Conservation (phyloP, 345 rosid genomes). For the Pseudoturritis turrita region DNA sequence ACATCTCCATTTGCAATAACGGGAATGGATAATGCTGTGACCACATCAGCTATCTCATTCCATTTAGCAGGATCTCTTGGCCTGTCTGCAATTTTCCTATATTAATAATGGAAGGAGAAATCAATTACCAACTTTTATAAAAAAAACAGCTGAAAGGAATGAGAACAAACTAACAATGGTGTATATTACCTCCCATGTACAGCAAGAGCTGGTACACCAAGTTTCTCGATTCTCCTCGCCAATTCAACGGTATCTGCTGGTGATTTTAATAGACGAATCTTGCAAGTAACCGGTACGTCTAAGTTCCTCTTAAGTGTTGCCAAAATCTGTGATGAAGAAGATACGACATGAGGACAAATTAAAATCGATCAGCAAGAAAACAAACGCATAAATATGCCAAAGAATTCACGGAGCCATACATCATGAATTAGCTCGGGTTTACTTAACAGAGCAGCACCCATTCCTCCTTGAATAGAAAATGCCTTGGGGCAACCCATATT, state of each 20-base stretch:
- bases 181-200: conserved; percentile 82
- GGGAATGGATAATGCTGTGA: conserved; percentile 78
- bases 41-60: conserved; percentile 81
- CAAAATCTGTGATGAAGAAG: conserved; percentile 52
- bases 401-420: conserved; percentile 38
- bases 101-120: conserved; percentile 15
- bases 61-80: conserved; percentile 97
- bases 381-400: background rate
- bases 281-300: conserved; percentile 79
- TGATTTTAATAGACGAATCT: conserved; percentile 73
- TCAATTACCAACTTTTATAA: background rate
- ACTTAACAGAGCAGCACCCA: conserved; percentile 90
- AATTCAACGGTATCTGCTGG: conserved; percentile 83
- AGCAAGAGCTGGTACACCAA: conserved; percentile 91
- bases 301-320: conserved; percentile 81
- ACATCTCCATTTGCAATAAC: conserved; percentile 96
- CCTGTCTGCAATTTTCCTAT: conserved; percentile 77
- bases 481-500: conserved; percentile 98
- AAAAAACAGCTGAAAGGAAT: background rate
- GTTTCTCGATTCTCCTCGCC: conserved; percentile 84
- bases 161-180: background rate
- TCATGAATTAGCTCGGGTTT: conserved; percentile 85
- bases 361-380: background rate
- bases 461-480: conserved; percentile 91
- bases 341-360: background rate